Conservation (phyloP, 768 basidiomycete genomes). For the Boletus vinaceobasis region DNA sequence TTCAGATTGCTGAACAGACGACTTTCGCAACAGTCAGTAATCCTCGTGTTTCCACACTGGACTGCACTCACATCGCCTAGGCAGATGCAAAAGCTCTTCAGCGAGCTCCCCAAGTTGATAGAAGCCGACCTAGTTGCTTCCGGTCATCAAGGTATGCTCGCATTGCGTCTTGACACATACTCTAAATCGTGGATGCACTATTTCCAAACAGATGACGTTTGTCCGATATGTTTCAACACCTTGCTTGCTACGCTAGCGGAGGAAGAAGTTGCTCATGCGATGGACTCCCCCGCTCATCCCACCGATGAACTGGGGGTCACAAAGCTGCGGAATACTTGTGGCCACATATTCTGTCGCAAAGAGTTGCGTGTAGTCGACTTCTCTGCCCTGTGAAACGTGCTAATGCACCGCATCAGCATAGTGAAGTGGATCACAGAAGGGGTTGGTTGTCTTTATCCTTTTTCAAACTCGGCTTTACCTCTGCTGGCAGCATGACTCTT, state of each 20-base stretch:
- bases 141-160: constrained; percentile 44
- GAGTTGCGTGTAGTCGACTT: constrained; percentile 50
- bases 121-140: constrained; percentile 47
- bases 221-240: constrained; percentile 73
- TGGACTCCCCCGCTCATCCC: constrained; percentile 78
- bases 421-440: constrained; percentile 59
- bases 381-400: constrained; percentile 6
- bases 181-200: background rate
- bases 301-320: constrained; percentile 71
- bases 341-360: constrained; percentile 77
- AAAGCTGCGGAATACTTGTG: constrained; percentile 49
- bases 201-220: constrained; percentile 52
- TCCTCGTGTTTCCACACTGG: background rate
- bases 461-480: constrained; percentile 8
- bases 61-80: constrained; percentile 20
- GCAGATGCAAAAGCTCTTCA: constrained; percentile 39
- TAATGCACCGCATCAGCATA: constrained; percentile 45
- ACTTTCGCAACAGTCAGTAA: constrained; percentile 27
- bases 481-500: constrained; percentile 52
- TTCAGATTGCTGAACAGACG: constrained; percentile 26
- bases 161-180: background rate
- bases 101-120: constrained; percentile 46
- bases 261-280: constrained; percentile 67
- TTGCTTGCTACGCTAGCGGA: constrained; percentile 68
- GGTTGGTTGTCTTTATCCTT: constrained; percentile 36